Evolutionary conservation across 176 grass and related monocot genomes (phyloP).

Genomic region (Leersia perrieri): DNA sequence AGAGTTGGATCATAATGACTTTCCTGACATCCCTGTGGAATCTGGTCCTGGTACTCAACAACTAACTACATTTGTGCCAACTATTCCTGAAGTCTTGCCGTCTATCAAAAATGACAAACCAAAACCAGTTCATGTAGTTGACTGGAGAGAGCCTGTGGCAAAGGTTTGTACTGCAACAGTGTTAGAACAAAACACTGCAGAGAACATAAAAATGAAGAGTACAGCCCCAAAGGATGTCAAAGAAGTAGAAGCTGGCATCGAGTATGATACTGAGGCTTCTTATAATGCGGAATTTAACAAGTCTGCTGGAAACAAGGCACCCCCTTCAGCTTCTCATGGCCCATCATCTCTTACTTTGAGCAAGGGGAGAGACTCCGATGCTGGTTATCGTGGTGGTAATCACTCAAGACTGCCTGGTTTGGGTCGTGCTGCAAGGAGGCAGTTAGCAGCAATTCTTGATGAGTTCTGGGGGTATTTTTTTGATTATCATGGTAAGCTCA

Average conservation of each 20-base stretch:
- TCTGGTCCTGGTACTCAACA: conserved; percentile 18
- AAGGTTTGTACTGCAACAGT: background rate
- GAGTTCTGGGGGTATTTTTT: conserved; percentile 78
- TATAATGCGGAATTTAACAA: conserved; percentile 24
- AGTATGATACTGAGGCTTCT: conserved; percentile 36
- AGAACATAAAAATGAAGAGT: conserved; percentile 5
- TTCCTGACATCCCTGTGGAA: conserved; percentile 38
- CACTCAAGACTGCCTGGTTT: conserved; percentile 55
- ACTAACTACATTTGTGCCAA: background rate
- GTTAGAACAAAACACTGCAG: conserved; percentile 8
- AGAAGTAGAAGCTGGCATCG: conserved; percentile 26
- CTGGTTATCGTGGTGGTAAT: conserved; percentile 27
- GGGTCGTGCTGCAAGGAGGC: conserved; percentile 62
- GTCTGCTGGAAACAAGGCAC: background rate
- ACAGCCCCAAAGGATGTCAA: conserved; percentile 16
- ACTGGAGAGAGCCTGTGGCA: conserved; percentile 5
- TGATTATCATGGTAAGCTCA: conserved; percentile 69
- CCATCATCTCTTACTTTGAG: conserved; percentile 26
- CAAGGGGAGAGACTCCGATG: conserved; percentile 35
- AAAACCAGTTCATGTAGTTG: conserved; percentile 31
- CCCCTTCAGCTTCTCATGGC: conserved; percentile 21
- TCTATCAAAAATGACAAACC: conserved; percentile 6
- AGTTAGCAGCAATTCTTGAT: conserved; percentile 61
- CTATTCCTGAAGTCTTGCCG: conserved; percentile 7
- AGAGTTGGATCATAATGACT: conserved; percentile 13